phyloP scores from a whole-genome alignment of 2,329 filamentous ascomycete genomes.

The Sporothrix brasiliensis region DNA sequence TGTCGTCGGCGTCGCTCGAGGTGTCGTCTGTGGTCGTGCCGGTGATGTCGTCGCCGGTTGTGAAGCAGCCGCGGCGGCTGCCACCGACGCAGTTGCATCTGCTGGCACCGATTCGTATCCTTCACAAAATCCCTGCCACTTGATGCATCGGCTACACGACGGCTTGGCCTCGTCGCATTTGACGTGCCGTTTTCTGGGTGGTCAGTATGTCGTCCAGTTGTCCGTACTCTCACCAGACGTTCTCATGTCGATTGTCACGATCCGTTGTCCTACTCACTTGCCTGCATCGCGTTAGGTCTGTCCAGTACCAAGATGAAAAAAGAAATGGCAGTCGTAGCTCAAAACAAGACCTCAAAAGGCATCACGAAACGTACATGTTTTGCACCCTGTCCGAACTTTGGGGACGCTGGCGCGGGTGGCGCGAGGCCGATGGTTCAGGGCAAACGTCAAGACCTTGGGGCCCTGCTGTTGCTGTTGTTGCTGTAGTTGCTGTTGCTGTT shows the following conservation, averaged over 20 bases:
- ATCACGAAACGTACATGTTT: slow-evolving; percentile 38
- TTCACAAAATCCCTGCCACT: slow-evolving; percentile 41
- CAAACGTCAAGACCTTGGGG: slow-evolving; percentile 40
- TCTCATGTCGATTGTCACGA: too few relatives aligned
- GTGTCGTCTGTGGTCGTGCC: background rate
- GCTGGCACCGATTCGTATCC: slow-evolving; percentile 37
- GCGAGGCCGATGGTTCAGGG: slow-evolving; percentile 41
- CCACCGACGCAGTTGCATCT: background rate
- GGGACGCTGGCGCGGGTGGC: slow-evolving; percentile 41
- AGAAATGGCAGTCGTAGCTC: background rate
- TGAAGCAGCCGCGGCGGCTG: background rate
- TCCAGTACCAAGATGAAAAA: too few relatives aligned
- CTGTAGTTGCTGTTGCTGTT: too few relatives aligned
- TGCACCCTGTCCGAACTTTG: slow-evolving; percentile 39
- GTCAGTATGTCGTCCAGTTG: background rate
- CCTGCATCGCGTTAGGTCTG: slow-evolving; percentile 24
- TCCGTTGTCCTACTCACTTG: slow-evolving; percentile 29
- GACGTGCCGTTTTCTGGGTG: slow-evolving; percentile 37
- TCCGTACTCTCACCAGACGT: background rate
- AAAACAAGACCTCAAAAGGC: background rate
- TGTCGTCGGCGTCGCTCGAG: background rate
- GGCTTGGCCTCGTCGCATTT: slow-evolving; percentile 42
- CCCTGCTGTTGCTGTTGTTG: slow-evolving; percentile 18
- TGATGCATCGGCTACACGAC: slow-evolving; percentile 41
- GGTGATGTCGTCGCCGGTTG: background rate